Evolutionary conservation across 345 rosid genomes (phyloP), one percentile per base, ranked within the genome.

Genomic region (Hibiscus trionum): DNA sequence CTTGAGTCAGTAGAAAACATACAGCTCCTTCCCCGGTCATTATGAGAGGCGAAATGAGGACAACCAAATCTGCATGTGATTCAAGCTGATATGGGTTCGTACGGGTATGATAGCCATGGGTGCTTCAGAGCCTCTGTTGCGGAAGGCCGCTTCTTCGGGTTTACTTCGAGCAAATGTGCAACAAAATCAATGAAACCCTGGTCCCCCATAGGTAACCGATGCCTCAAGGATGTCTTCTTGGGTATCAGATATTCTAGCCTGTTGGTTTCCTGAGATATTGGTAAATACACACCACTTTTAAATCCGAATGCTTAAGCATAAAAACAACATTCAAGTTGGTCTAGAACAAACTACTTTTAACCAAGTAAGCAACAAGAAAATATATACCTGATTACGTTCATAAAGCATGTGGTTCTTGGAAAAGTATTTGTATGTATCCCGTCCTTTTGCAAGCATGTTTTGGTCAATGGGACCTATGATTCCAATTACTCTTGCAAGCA

Each of bases 171-270:
- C 83, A 94, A 82, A 86, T 94, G 87, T 44, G 79, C 77, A 12
- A 94, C 96, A 79, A 94, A 94, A 71, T 90, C 98, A 17, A 87
- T 83, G 82, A 94, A 94, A 44, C 95, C 98, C 81, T 90, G 97
- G 74, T 94, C 98, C 24, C 97, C 98, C 97, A 91, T 94, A 8
- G 93, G 97, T 73, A 94, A 74, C 53, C 98, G 84, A 74, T 89
- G 98, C 83, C 92, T 81, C 77, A 94, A 71, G 27, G 96, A 91
- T 61, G 97, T 86, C 86, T 86, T 90, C 80, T 94, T 91, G 1
- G 97, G 95, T 75, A 94, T 90, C 77, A 94, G 69, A 81, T 91
- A 91, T 71, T 94, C 97, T 77, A 94, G 80, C 80, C 91, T 82
- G 82, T 79, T 91, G 57, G 86, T 85, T 57, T 91, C 98, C 98